These are phyloP conservation scores for Neurospora africana DNA, from an alignment of 495 filamentous ascomycete species.

Conservation along the genomic window DNA sequence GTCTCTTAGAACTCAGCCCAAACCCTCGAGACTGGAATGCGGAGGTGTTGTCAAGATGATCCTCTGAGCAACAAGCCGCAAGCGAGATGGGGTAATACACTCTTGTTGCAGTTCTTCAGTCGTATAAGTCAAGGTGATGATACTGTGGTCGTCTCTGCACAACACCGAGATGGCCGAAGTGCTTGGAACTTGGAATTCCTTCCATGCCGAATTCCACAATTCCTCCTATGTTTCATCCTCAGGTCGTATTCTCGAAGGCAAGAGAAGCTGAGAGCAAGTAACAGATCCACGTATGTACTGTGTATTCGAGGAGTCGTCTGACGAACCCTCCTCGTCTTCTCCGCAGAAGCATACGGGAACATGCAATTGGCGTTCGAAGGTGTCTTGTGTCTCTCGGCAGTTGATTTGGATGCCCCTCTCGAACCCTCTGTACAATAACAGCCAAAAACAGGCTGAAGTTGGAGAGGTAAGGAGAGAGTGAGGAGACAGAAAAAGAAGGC, in stretches of 20 bases:
- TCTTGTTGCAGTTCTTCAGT: not conserved
- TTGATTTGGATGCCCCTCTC: not conserved
- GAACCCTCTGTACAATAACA: not conserved
- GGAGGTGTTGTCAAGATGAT: not conserved
- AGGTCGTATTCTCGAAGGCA: not conserved
- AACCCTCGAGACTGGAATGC: not conserved
- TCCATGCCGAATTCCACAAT: not conserved
- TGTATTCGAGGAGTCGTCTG: not conserved
- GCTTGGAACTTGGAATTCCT: not conserved
- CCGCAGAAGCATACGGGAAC: conserved; percentile 4
- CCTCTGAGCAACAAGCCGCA: not conserved
- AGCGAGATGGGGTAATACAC: not conserved
- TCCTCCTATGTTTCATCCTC: not conserved
- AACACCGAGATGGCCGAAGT: not conserved
- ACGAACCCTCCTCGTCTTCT: not conserved
- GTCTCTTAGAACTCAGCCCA: not conserved
- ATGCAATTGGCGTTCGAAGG: not conserved
- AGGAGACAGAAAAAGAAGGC: not conserved
- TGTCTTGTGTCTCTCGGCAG: not conserved
- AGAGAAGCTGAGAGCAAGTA: not conserved
- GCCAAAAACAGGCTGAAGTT: not conserved
- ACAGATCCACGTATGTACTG: not conserved
- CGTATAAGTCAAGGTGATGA: not conserved
- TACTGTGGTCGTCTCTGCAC: not conserved
- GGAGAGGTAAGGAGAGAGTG: not conserved